Conservation (phyloP, 2,329 filamentous ascomycete species). For the Alternaria metachromatica region DNA sequence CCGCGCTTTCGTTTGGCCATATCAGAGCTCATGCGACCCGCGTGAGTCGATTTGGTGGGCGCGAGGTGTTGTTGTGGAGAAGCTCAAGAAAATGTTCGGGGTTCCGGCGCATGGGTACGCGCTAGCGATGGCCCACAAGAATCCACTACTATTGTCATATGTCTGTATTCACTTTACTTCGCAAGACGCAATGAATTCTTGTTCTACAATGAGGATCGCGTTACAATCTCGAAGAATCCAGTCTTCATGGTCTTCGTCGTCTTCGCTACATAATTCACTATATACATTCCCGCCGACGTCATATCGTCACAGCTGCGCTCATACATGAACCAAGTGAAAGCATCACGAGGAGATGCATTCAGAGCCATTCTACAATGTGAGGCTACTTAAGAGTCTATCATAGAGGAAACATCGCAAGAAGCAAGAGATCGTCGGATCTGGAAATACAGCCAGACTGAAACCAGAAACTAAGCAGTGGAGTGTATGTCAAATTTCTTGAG, state of each 20-base stretch:
- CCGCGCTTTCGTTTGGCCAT: constrained; percentile 44
- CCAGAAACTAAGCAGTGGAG: not conserved
- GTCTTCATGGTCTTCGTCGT: not conserved
- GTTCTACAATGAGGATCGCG: not conserved
- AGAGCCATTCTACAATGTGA: not conserved
- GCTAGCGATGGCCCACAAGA: not conserved
- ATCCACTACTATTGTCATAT: too few relatives aligned
- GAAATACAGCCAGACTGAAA: not conserved
- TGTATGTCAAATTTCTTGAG: not conserved
- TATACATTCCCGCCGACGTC: not conserved
- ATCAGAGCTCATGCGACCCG: constrained; percentile 15
- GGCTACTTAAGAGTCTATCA: not conserved
- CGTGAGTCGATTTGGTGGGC: not conserved
- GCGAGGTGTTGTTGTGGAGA: constrained; percentile 1
- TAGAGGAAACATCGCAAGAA: not conserved
- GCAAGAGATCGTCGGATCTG: not conserved
- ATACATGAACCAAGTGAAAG: not conserved
- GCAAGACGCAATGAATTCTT: not conserved
- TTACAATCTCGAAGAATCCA: not conserved
- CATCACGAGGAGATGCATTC: not conserved
- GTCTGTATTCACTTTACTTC: too few relatives aligned
- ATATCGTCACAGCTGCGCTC: not conserved
- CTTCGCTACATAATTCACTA: not conserved
- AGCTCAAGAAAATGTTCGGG: constrained; percentile 6
- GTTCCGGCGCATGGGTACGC: not conserved